These are phyloP conservation scores for Coprinopsis sp. DNA, from an alignment of 768 basidiomycete species.

Conservation along the genomic window DNA sequence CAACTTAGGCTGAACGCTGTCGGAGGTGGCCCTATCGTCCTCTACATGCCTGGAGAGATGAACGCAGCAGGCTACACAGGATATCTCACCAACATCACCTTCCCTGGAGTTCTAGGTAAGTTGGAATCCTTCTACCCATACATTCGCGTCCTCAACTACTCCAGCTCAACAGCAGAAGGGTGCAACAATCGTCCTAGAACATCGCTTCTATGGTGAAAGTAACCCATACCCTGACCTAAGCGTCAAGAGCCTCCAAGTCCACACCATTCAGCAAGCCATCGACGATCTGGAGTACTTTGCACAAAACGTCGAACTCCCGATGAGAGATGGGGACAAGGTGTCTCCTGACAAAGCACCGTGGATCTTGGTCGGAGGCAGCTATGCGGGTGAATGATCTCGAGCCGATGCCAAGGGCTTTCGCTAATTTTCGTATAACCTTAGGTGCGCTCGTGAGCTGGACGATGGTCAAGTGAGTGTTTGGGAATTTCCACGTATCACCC, in stretches of 20 bases:
- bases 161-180: constrained; percentile 62
- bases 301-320: constrained; percentile 58
- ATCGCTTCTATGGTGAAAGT: constrained; percentile 73
- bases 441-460: constrained; percentile 55
- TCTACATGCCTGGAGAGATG: constrained; percentile 63
- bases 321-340: constrained; percentile 59
- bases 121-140: neutral
- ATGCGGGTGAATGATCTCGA: constrained; percentile 33
- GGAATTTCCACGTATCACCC: neutral
- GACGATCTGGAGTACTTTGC: constrained; percentile 71
- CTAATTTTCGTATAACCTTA: constrained; percentile 9
- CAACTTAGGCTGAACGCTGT: neutral
- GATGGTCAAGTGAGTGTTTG: constrained; percentile 54
- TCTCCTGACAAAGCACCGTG: constrained; percentile 51
- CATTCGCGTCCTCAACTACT: neutral
- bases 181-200: constrained; percentile 60
- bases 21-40: constrained; percentile 55
- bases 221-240: constrained; percentile 63
- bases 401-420: neutral
- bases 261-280: constrained; percentile 71
- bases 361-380: constrained; percentile 49
- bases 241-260: constrained; percentile 49
- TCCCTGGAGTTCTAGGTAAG: constrained; percentile 53
- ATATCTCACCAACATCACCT: constrained; percentile 62
- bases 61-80: constrained; percentile 49